Conservation (phyloP, 176 grass and related monocot genomes). For the Ensete ventricosum region DNA sequence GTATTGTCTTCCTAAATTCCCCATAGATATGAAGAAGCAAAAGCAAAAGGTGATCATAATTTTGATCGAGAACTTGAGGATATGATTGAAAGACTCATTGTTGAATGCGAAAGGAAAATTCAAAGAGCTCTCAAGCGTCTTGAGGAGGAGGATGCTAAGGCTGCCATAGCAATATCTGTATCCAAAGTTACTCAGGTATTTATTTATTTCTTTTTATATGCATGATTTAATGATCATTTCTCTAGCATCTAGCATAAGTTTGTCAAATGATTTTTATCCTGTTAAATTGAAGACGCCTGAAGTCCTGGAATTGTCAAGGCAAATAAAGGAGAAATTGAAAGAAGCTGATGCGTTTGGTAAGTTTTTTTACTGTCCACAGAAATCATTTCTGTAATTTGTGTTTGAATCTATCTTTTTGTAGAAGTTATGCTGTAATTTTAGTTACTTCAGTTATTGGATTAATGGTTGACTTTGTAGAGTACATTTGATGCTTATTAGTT, state of each 20-base stretch:
- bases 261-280: background rate
- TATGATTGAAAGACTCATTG: conserved; percentile 84
- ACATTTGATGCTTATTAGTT: no score
- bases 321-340: conserved; percentile 92
- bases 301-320: conserved; percentile 65
- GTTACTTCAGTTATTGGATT: no score
- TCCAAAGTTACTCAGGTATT: conserved; percentile 73
- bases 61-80: conserved; percentile 77
- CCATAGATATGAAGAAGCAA: conserved; percentile 87
- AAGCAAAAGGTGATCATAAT: conserved; percentile 68
- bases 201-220: background rate
- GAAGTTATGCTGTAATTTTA: background rate
- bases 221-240: background rate
- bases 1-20: conserved; percentile 32
- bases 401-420: background rate
- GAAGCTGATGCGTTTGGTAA: conserved; percentile 67
- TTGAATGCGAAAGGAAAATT: conserved; percentile 95
- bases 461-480: no score
- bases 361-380: background rate
- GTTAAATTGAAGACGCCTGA: conserved; percentile 46
- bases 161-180: conserved; percentile 95
- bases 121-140: conserved; percentile 83
- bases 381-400: background rate
- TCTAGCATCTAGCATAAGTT: no score
- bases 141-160: conserved; percentile 83